Percentiles rank a stretch among this genome's conserved stretches.
These are phyloP conservation scores for Fragaria nilgerrensis DNA, from an alignment of 306 rosid genomes.

Conservation along the genomic window DNA sequence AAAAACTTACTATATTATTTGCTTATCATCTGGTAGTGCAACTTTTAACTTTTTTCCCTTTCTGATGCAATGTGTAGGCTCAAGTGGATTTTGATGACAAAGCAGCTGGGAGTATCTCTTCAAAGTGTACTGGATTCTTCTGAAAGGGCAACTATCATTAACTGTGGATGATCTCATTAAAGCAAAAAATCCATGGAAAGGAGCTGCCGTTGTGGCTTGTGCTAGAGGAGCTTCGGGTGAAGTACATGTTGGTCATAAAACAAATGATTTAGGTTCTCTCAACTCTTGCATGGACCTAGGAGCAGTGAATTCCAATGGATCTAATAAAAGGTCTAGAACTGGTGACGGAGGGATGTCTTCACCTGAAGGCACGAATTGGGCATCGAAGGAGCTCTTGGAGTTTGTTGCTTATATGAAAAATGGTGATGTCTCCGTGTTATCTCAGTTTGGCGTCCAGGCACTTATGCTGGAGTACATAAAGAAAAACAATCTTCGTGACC, in stretches of 20 bases:
- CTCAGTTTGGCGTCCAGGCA: conserved; percentile 66
- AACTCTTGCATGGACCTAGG: conserved; percentile 56
- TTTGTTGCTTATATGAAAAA: conserved; percentile 86
- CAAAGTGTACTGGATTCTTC: conserved; percentile 83
- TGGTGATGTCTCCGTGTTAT: conserved; percentile 62
- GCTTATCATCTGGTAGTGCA: conserved; percentile 5
- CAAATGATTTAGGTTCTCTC: conserved; percentile 43
- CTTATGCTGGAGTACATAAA: conserved; percentile 72
- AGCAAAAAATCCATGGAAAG: conserved; percentile 72
- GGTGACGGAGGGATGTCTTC: conserved; percentile 32
- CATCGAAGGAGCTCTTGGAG: conserved; percentile 82
- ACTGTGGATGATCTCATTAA: conserved; percentile 68
- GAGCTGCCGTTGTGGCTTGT: conserved; percentile 38
- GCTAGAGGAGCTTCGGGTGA: conserved; percentile 39
- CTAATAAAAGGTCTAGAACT: conserved; percentile 34
- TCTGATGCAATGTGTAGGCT: conserved; percentile 36
- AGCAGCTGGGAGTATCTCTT: conserved; percentile 99
- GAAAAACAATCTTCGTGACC: conserved; percentile 79
- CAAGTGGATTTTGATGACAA: conserved; percentile 95
- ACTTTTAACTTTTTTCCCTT: neutral
- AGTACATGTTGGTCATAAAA: conserved; percentile 40
- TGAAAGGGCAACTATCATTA: conserved; percentile 74
- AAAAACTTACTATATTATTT: neutral
- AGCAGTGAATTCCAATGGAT: conserved; percentile 44
- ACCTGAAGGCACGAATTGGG: conserved; percentile 64